Evolutionary conservation across 306 rosid species (phyloP).

Genomic region (Vigna trinervia): DNA sequence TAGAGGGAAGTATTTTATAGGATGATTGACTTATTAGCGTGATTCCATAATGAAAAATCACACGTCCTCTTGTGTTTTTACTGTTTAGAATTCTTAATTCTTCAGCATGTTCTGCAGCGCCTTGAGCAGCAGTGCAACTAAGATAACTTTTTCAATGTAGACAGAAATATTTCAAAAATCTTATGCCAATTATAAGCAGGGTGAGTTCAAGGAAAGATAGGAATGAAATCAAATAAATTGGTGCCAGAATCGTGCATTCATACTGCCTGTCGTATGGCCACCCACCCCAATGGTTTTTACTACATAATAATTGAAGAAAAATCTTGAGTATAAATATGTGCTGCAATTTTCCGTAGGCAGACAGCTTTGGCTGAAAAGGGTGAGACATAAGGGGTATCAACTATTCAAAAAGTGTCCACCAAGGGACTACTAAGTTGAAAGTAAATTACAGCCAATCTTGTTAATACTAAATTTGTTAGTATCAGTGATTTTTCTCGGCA

Average conservation of each 20-base stretch:
- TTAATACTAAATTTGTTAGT: conserved; percentile 12
- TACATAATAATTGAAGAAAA: neutral
- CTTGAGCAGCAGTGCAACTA: neutral
- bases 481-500: conserved; percentile 20
- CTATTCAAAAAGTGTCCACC: conserved; percentile 36
- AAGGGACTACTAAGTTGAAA: conserved; percentile 6
- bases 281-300: conserved; percentile 10
- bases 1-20: conserved; percentile 4
- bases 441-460: conserved; percentile 26
- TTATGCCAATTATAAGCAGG: neutral
- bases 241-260: neutral
- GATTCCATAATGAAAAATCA: conserved; percentile 17
- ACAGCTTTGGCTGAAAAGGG: neutral
- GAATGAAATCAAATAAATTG: neutral
- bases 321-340: conserved; percentile 3
- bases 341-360: neutral
- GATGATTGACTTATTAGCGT: conserved; percentile 1
- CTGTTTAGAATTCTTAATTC: conserved; percentile 31
- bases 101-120: neutral
- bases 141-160: neutral
- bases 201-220: conserved; percentile 10
- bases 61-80: neutral
- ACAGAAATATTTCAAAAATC: neutral
- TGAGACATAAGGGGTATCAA: conserved; percentile 14
- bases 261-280: neutral